Evolutionary conservation across 139 green algal species (phyloP), one percentile per base, ranked within the genome.

Genomic region (Micractinium sp.): DNA sequence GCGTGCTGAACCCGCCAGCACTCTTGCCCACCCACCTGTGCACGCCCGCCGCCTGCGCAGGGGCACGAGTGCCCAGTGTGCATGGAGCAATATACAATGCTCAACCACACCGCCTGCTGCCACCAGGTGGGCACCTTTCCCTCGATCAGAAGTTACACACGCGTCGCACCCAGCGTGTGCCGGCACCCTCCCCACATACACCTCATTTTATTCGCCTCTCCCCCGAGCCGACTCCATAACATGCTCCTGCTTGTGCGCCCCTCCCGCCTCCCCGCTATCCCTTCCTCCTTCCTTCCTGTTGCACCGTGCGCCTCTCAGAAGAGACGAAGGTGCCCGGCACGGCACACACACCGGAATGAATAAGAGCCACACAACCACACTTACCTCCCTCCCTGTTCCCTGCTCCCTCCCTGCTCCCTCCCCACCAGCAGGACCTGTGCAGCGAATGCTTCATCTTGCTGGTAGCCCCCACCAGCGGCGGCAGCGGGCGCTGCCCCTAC

Each of bases 51-150:
- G 47, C 47, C 47, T 39, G 31, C 31, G 74, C 81, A 86, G 81
- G 81, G 81, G 0, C 5, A 53, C 33, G 81, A 86, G 60, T 86
- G 81, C 56, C 81, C 81, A 1, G 81, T 86, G 81, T 86, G 81
- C 60, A 86, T 86, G 81, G 81, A 86, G 35, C 35, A n/a, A 1
- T 86, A 76, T 31, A 0, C 19, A 12, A 86, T n/a, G 81, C 60
- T 86, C n/a, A 86, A 86, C 60, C 56, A 86, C 81, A 86, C 81
- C 33, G 81, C 39, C 60, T 86, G 81, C 81, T 86, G 81, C 81
- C 56, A 86, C 56, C 81, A 86, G 35, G 60, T 75, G 27, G 4
- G 63, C 20, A 31, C 7, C 63, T 27, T 5, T 71, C 63, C 9
- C 22, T 25, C 14, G 22, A 12, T 71, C n/a, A n/a, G n/a, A n/a